Evolutionary conservation across 106 monocot species (phyloP).

Genomic region (Dioscorea alata): DNA sequence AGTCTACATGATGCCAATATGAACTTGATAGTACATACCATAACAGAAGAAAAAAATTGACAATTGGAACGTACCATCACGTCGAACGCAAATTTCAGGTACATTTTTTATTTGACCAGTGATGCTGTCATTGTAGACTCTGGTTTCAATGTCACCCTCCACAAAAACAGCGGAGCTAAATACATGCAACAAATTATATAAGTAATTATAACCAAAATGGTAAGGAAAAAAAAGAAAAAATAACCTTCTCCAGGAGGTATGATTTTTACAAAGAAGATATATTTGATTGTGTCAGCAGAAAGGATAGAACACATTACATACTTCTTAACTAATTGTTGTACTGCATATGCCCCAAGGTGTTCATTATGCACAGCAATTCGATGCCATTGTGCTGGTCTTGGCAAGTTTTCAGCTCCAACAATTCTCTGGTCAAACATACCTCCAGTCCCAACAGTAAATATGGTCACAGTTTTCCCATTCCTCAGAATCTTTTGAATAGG

Average conservation of each 20-base stretch:
- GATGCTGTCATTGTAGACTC: conserved; percentile 96
- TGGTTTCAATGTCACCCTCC: conserved; percentile 97
- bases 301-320: conserved; percentile 10
- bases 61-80: conserved; percentile 61
- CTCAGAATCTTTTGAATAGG: conserved; percentile 95
- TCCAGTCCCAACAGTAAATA: conserved; percentile 96
- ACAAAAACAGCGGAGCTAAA: conserved; percentile 85
- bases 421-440: conserved; percentile 98
- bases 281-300: not conserved
- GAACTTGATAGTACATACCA: not conserved
- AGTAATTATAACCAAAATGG: not conserved
- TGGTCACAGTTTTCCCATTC: conserved; percentile 75
- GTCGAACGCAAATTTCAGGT: conserved; percentile 89
- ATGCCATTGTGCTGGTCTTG: conserved; percentile 96
- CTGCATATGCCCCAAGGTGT: conserved; percentile 68
- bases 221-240: not conserved
- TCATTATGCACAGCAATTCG: conserved; percentile 85
- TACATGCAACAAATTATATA: not conserved
- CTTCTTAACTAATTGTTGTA: conserved; percentile 86
- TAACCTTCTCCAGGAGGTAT: not conserved
- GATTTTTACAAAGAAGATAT: not conserved
- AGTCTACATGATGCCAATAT: not conserved
- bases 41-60: not conserved
- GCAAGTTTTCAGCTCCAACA: conserved; percentile 44
- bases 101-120: conserved; percentile 79